phyloP scores from a whole-genome alignment of 495 filamentous ascomycete species.

The Xylaria longipes region DNA sequence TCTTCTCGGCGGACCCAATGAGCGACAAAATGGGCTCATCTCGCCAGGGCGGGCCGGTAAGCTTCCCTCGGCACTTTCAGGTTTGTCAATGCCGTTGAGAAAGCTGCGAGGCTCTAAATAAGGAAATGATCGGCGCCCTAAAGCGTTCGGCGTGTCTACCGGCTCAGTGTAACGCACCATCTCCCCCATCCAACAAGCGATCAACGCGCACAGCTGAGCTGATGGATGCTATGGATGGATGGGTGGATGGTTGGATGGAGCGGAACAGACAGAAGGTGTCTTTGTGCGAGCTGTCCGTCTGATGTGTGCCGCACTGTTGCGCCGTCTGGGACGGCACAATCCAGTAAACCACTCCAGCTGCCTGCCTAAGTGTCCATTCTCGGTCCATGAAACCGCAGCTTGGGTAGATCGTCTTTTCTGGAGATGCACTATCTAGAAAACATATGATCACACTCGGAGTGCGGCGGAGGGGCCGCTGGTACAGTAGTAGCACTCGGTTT shows the following conservation, averaged over 20 bases:
- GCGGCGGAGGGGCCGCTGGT: constrained; percentile 19
- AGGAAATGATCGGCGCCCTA: constrained; percentile 24
- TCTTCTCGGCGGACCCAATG: constrained; percentile 15
- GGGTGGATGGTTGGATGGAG: neutral
- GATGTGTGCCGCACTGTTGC: constrained; percentile 22
- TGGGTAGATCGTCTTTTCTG: constrained; percentile 13
- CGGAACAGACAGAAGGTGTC: constrained; percentile 14
- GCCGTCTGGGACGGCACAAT: constrained; percentile 24
- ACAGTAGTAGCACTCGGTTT: constrained; percentile 13
- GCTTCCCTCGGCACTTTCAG: constrained; percentile 28
- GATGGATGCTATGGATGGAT: constrained; percentile 13
- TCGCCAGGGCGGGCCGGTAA: constrained; percentile 28
- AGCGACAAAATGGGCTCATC: constrained; percentile 27
- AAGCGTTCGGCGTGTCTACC: constrained; percentile 30
- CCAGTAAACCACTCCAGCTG: constrained; percentile 23
- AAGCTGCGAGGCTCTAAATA: constrained; percentile 15
- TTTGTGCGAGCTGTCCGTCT: constrained; percentile 22
- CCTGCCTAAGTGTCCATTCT: constrained; percentile 21
- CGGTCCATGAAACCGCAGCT: constrained; percentile 22
- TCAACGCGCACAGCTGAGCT: constrained; percentile 27
- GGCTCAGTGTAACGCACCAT: constrained; percentile 27
- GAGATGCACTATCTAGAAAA: constrained; percentile 28
- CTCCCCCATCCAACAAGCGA: constrained; percentile 22
- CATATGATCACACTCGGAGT: constrained; percentile 24
- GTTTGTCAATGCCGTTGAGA: constrained; percentile 27